Conservation (phyloP, 495 filamentous ascomycete species). For the Neurospora sp. region DNA sequence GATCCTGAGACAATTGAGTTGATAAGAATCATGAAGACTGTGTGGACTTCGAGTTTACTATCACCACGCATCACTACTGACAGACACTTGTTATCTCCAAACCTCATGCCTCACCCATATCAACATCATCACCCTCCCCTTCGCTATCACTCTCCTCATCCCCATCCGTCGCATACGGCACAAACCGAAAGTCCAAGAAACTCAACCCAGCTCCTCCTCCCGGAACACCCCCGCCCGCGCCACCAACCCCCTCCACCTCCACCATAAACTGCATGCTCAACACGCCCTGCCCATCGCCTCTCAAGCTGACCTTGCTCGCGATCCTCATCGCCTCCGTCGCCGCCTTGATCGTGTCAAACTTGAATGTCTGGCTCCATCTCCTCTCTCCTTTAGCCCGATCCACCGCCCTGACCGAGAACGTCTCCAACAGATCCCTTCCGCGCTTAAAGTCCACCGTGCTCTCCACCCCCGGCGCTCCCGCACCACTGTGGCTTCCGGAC, state of each 20-base stretch:
- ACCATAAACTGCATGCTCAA: constrained; percentile 96
- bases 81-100: not conserved
- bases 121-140: constrained; percentile 11
- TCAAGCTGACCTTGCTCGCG: constrained; percentile 83
- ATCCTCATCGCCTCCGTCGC: constrained; percentile 81
- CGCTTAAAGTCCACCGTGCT: constrained; percentile 76
- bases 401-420: constrained; percentile 48
- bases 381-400: not conserved
- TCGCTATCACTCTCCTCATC: constrained; percentile 22
- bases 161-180: constrained; percentile 36
- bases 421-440: constrained; percentile 63
- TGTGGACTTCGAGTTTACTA: not conserved
- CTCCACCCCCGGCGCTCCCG: constrained; percentile 51
- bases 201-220: constrained; percentile 7
- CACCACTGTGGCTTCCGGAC: constrained; percentile 23
- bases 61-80: not conserved
- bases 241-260: constrained; percentile 47
- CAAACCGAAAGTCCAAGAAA: constrained; percentile 42
- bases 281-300: constrained; percentile 78
- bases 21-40: too few relatives aligned
- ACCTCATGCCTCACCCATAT: constrained; percentile 2
- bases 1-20: not conserved
- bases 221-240: not conserved
- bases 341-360: constrained; percentile 73
- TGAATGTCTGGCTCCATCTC: constrained; percentile 53